Evolutionary conservation across 164 flowering plant genomes (phyloP), one percentile per base, ranked within the genome.

Genomic region (Stephania japonica): DNA sequence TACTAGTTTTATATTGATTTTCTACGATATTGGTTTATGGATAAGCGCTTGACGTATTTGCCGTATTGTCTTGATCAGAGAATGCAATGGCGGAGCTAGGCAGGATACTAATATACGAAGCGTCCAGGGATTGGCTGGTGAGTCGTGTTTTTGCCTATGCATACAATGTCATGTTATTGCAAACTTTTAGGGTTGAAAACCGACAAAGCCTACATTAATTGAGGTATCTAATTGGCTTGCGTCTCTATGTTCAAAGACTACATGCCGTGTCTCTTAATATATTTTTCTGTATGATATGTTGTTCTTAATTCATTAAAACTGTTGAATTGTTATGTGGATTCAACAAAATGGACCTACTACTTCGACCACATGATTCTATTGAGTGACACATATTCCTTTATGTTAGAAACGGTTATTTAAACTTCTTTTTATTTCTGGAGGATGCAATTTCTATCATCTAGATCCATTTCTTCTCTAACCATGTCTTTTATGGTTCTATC

Each of bases 61-160:
- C 38, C 13, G 70, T 62, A 6, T 66, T 76, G 21, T 80, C 24
- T 62, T 16, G 42, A 67, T 78, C 47, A 95, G 98, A 78, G 83
- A 93, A 78, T 90, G 99, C 98, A 2, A 89, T 95, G 97, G 93
- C 88, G 71, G 99, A 95, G 86, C 82, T 95, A 72, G 99, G 99
- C 32, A 93, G 99, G 78, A 81, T 95, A 62, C 91, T 95, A 69
- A 86, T 95, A 41, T 95, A 95, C 78, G 99, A 95, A 84, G 99
- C 99, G 69, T 89, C 97, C 43, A 87, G 94, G 80, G 98, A 95
- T 82, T 95, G 98, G 89, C 75, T 93, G 94, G 99, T 96, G 71
- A 88, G 92, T 83, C 50, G 3, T 69, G 67, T 24, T 25, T 19
- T 43, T 32, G n/a, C 64, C 42, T 6, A 18, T n/a, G 18, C 18